These are phyloP conservation scores for Dendryphion nanum DNA, from an alignment of 2,329 filamentous ascomycete species.

Conservation along the genomic window DNA sequence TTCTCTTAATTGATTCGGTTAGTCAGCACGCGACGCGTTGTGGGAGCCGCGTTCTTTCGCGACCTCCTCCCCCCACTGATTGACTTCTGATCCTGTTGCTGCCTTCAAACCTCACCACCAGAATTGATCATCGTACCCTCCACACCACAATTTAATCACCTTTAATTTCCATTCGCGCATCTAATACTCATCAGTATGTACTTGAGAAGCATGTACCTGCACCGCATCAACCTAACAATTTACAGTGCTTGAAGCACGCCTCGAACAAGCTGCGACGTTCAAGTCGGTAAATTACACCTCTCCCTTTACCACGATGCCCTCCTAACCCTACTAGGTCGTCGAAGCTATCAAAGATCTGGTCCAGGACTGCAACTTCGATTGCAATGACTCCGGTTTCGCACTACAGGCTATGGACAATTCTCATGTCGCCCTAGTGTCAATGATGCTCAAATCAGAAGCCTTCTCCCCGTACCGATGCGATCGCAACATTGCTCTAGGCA, in stretches of 20 bases:
- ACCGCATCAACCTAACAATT: conserved; percentile 16
- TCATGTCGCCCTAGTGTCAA: conserved; percentile 96
- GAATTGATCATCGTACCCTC: not conserved
- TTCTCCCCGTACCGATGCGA: conserved; percentile 97
- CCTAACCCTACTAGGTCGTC: conserved; percentile 77
- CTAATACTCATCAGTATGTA: conserved; percentile 17
- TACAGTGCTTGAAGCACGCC: conserved; percentile 90
- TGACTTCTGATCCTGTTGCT: not conserved
- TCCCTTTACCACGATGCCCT: conserved; percentile 8
- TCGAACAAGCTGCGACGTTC: conserved; percentile 88
- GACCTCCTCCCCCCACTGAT: not conserved
- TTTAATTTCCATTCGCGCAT: not conserved
- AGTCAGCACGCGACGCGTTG: conserved; percentile 1
- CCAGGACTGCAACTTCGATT: conserved; percentile 99
- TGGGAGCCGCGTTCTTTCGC: not conserved
- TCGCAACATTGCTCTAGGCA: conserved; percentile 95
- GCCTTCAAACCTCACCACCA: not conserved
- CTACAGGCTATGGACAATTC: conserved; percentile 99
- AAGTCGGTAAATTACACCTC: conserved; percentile 69
- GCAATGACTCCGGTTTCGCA: conserved; percentile 98
- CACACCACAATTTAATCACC: not conserved
- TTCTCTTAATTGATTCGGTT: conserved; percentile 1
- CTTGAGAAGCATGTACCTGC: not conserved
- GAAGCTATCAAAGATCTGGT: conserved; percentile 99
- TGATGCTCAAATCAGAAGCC: conserved; percentile 94